These are phyloP conservation scores for Melaleuca alternifolia DNA, from an alignment of 345 rosid species.

Conservation along the genomic window DNA sequence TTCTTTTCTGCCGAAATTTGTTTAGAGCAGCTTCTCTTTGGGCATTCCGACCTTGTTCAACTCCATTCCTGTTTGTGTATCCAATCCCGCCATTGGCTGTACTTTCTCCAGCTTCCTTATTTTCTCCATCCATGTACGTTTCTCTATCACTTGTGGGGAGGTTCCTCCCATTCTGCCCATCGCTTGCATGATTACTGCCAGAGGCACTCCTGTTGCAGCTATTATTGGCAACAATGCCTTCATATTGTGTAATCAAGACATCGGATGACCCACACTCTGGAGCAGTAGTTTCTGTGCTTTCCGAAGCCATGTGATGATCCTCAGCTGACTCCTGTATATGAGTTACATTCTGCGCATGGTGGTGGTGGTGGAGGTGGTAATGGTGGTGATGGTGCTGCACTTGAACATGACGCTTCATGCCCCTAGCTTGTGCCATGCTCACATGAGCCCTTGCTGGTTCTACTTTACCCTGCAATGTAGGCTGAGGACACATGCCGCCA, in stretches of 20 bases:
- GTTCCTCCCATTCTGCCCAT: slow-evolving; percentile 28
- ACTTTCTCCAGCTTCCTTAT: slow-evolving; percentile 7
- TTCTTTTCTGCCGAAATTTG: slow-evolving; percentile 56
- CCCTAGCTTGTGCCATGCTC: slow-evolving; percentile 6
- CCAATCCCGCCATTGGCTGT: slow-evolving; percentile 12
- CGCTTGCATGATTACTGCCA: slow-evolving; percentile 39
- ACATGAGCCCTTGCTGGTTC: slow-evolving; percentile 5
- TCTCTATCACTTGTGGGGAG: slow-evolving; percentile 9
- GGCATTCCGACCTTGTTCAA: slow-evolving; percentile 9
- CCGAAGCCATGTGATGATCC: slow-evolving; percentile 6
- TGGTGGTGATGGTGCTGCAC: slow-evolving; percentile 29
- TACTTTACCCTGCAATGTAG: slow-evolving; percentile 5
- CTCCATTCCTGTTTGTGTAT: slow-evolving; percentile 1
- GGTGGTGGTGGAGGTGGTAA: slow-evolving; percentile 20
- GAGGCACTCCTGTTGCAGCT: slow-evolving; percentile 29
- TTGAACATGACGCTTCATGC: slow-evolving; percentile 17
- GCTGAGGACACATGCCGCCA: slow-evolving; percentile 6
- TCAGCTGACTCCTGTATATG: slow-evolving; percentile 6
- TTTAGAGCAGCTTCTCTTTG: slow-evolving; percentile 48
- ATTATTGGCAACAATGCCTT: slow-evolving; percentile 14
- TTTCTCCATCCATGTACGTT: slow-evolving; percentile 17
- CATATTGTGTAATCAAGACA: neutral
- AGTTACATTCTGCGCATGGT: slow-evolving; percentile 15
- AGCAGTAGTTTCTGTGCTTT: slow-evolving; percentile 5
- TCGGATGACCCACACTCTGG: slow-evolving; percentile 25